Evolutionary conservation across 495 filamentous ascomycete genomes (phyloP), one percentile per base, ranked within the genome.

Genomic region (Copromyces sp.): DNA sequence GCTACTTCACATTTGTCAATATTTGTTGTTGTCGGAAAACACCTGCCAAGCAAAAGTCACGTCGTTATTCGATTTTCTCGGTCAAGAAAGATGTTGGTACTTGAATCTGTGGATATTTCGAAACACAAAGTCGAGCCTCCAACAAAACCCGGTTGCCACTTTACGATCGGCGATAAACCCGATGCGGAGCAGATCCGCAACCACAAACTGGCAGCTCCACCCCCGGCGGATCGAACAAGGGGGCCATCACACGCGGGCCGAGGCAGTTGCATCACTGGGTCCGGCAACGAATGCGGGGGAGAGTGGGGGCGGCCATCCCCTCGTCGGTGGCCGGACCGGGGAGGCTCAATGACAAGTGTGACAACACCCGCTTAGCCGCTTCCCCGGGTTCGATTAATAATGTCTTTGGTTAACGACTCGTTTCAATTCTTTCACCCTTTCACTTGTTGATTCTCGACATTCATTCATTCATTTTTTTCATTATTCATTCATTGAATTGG

Each of bases 231-330:
- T 65, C 53, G 14, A 65, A 65, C 53, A 35, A 65, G 53, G 53
- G 47, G 53, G 35, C 4, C 29, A 65, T 65, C 53, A 35, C 14
- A 17, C 29, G 53, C 53, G 53, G 69, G 70, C 76, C 76, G 76
- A 78, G 76, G 76, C 73, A 72, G 71, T 37, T 37, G 74, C 74
- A 71, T 76, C 74, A 76, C 74, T 41, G 53, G 53, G 32, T 65
- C 53, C 29, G 53, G 53, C 29, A 65, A 65, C 12, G 29, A 65
- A 65, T 65, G 53, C 53, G 53, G 53, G 53, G 53, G 53, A 65
- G 29, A 65, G 53, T 65, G 53, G 53, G 53, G 53, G 53, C 53
- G 53, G 29, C 47, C 53, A 61, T 24, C 0, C 24, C 24, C 24
- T 61, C 5, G 24, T 61, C 53, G 53, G 14, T 65, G 53, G 14